phyloP scores from a whole-genome alignment of 1,139 yeast genomes.

The Zygoascus hellenicus region DNA sequence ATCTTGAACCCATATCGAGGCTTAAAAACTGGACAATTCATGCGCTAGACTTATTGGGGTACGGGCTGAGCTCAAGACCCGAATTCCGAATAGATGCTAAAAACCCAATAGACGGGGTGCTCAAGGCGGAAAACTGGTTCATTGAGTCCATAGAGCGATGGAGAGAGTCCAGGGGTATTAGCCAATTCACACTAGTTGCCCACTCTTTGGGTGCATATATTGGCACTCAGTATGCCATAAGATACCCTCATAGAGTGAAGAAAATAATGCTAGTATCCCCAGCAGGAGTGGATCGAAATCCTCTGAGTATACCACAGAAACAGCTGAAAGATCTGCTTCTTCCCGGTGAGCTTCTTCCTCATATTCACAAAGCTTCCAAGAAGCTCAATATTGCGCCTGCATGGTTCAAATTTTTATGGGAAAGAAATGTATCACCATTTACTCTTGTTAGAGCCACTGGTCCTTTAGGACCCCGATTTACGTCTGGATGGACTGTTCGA shows the following conservation, averaged over 20 bases:
- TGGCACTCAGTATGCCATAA: constrained; percentile 69
- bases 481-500: constrained; percentile 39
- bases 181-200: constrained; percentile 67
- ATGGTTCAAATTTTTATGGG: constrained; percentile 38
- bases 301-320: constrained; percentile 27
- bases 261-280: constrained; percentile 77
- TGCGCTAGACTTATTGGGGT: constrained; percentile 78
- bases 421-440: constrained; percentile 37
- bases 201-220: constrained; percentile 94
- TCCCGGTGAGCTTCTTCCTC: neutral
- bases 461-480: constrained; percentile 38
- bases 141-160: constrained; percentile 79
- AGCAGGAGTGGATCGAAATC: constrained; percentile 59
- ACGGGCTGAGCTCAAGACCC: constrained; percentile 74
- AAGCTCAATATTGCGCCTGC: constrained; percentile 12
- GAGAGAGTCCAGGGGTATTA: constrained; percentile 51
- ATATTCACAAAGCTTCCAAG: neutral
- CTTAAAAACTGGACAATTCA: constrained; percentile 48
- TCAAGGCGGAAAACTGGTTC: constrained; percentile 66
- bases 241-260: constrained; percentile 62
- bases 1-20: constrained; percentile 47
- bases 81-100: constrained; percentile 31
- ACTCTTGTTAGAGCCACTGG: constrained; percentile 36
- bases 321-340: neutral
- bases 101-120: constrained; percentile 28